Conservation (phyloP, 2,329 filamentous ascomycete genomes). For the Neofusicoccum laricinum region DNA sequence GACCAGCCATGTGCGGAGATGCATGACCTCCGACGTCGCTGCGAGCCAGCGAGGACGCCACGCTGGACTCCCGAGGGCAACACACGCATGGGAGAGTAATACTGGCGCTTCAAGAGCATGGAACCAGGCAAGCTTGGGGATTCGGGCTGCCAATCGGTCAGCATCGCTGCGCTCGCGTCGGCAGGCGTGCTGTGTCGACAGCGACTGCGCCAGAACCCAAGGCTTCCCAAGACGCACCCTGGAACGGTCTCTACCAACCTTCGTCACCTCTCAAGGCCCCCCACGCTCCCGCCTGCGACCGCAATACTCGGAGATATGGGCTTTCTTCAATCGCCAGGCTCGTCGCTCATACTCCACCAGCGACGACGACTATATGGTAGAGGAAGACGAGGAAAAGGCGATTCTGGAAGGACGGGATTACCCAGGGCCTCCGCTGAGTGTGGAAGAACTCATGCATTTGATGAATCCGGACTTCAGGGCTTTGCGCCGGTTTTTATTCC, state of each 20-base stretch:
- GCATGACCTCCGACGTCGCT: constrained; percentile 5
- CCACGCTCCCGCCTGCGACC: background rate
- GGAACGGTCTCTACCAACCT: background rate
- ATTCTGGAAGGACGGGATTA: background rate
- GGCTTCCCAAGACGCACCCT: background rate
- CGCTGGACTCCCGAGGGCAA: background rate
- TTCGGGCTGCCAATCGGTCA: background rate
- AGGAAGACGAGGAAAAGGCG: constrained; percentile 3
- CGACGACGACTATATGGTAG: constrained; percentile 3
- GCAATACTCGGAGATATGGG: background rate
- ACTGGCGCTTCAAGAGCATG: background rate
- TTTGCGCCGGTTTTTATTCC: background rate
- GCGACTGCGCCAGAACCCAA: background rate
- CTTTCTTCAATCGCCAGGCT: background rate
- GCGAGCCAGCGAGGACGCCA: background rate
- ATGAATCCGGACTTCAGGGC: background rate
- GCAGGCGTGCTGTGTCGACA: background rate
- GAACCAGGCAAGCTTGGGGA: background rate
- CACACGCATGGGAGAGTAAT: background rate
- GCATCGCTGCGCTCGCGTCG: background rate
- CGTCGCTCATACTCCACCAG: background rate
- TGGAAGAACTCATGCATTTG: background rate
- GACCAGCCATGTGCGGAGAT: background rate
- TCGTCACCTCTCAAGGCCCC: too few species aligned
- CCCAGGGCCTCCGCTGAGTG: background rate